Evolutionary conservation across 495 filamentous ascomycete genomes (phyloP), one percentile per base, ranked within the genome.

Genomic region (Xanthoparmelia taractica): DNA sequence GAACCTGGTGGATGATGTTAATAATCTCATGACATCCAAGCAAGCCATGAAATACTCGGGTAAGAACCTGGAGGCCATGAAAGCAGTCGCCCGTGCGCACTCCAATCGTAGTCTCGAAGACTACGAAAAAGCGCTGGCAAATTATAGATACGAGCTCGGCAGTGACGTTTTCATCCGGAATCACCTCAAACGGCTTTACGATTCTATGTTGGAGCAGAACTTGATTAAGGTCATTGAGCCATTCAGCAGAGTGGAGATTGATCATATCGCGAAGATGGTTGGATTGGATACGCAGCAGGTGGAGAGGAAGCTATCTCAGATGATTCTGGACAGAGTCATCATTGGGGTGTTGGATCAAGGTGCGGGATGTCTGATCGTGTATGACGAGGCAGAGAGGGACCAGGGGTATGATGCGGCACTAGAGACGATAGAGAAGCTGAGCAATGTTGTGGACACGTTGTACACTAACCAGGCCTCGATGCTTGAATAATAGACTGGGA

Each of bases 291-390:
- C 89, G 52, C 88, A 91, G 76, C 93, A 97, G 78, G 94, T 98
- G 67, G 94, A 98, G 81, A 84, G 91, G 69, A 98, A 98, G 81
- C 82, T 98, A 45, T 92, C 88, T 36, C 94, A 97, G 81, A 98
- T 98, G 94, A 98, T 98, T 70, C 80, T 98, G 63, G 94, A 98
- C 76, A 96, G 96, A 80, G 91, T 97, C 63, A 97, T 98, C 73
- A 90, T 96, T 57, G 94, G 94, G 34, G 94, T 98, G 60, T 78
- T 98, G 71, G 94, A 98, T 75, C 95, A 98, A 73, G 94, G 95
- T n/a, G 89, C 91, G 17, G 92, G 93, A 11, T 97, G 95, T 74
- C 79, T 98, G 75, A 96, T 96, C 73, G 90, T 98, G 63, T 98
- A 87, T 70, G 94, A 98, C 68, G 94, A 97, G 84, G 89, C 88